Evolutionary conservation across 371 early-diverging fungal species (phyloP), one percentile per base, ranked within the genome.

Genomic region (Mucor racemosus): DNA sequence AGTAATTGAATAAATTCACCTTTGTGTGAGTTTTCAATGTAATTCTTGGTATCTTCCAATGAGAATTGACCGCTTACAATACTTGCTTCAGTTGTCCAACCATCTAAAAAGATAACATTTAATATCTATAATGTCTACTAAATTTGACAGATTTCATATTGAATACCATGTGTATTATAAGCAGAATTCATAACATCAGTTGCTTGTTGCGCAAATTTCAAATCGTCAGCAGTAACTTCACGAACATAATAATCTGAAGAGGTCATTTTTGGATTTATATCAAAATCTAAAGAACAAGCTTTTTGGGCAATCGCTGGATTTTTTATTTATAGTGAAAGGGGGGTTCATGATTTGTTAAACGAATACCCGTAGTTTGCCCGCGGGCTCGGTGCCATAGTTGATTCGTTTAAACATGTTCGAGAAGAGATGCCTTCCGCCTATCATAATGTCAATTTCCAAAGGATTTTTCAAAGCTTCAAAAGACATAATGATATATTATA

Each of bases 71-170:
- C 81, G 11, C 31, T 38, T 8, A 81, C 79, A 39, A 75, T 62
- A n/a, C 67, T 65, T 10, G 68, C 66, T 57, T 81, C 81, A 2
- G 74, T 77, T n/a, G 81, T 81, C 81, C 81, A 81, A 50, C 81
- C 79, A 31, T 77, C 81, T 73, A 44, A n/a, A 53, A 15, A 19
- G 7, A 10, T 36, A n/a, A 33, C 56, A n/a, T 44, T 44, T 38
- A 38, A 44, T 11, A 17, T 15, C 17, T 57, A 35, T 38, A 0
- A 35, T 36, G 11, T 36, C 17, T 17, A 26, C 26, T 26, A 26
- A 26, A 44, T 44, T 44, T 44, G 17, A 44, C 44, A 44, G n/a
- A 15, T 10, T 19, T 46, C 10, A 46, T 19, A 17, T 9, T 19
- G 1, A 41, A 50, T 53, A 36, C 57, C 57, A 54, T 54, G 54